Base-by-base conservation (phyloP, 176 grass and related monocot genomes). In the barley (Hordeum vulgare) region DNA sequence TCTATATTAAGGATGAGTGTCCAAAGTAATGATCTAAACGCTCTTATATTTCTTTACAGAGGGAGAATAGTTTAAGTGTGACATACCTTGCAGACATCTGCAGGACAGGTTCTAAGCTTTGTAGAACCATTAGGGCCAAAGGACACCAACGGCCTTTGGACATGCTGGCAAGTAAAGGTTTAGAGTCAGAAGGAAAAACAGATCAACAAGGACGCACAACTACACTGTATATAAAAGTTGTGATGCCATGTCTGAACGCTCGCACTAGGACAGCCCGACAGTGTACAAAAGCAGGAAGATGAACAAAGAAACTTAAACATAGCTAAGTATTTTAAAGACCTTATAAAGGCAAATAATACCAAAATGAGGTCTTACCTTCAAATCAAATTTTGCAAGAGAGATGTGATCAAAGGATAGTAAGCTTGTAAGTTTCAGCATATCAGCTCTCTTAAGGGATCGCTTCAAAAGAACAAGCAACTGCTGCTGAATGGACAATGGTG, bases 381-480 rank as follows among this genome's bases (percentile, higher is more conserved):
- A 80, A 77, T 95, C 87, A 82, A 95, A 95, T 90, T 98, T 98
- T 73, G 96, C 93, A 61, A 98, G 68, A 18, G 89, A 90, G 72
- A 95, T 89, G 41, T 85, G 90, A 91, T 91, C 89, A 82, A 93
- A 94, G 53, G 93, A 88, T 82, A 92, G 87, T 41, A 98, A 81
- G 54, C 87, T 93, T 80, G 86, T 86, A 37, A 95, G 90, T 77
- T 95, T 98, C 89, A 95, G 81, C 45, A 79, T 61, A 88, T 95
- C 93, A 93, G 96, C 96, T 80, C 96, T 93, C 74, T 90, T 93
- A 76, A 98, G 89, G 23, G 91, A 98, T 82, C 89, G 79, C 80
- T 92, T 95, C 77, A 98, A 87, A 54, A 98, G 93, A 91, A 98
- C 90, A 80, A 95, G 90, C 74, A 98, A 81, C 62, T 95, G 92